Evolutionary conservation across 2,329 filamentous ascomycete genomes (phyloP).

Genomic region (Apiospora saccharicola): DNA sequence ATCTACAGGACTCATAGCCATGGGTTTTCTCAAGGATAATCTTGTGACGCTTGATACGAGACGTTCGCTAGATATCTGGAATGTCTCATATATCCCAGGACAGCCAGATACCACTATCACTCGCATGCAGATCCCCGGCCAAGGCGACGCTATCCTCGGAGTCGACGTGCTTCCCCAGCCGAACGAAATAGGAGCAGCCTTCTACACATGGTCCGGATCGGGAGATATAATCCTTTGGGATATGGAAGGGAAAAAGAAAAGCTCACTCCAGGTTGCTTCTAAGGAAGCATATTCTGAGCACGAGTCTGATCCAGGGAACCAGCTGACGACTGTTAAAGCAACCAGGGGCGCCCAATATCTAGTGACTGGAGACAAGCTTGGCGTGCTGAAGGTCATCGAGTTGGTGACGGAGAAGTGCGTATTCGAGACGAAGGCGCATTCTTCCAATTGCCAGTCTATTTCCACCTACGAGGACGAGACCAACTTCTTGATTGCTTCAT

Average conservation of each 20-base stretch:
- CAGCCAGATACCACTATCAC: constrained; percentile 47
- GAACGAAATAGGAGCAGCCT: constrained; percentile 71
- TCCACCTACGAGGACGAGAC: constrained; percentile 71
- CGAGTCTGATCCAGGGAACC: constrained; percentile 63
- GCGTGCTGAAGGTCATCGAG: constrained; percentile 78
- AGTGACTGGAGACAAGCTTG: constrained; percentile 85
- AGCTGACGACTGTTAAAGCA: constrained; percentile 66
- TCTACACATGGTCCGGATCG: constrained; percentile 87
- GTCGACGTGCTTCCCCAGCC: constrained; percentile 70
- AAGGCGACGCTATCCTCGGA: constrained; percentile 74
- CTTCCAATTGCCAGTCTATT: constrained; percentile 84
- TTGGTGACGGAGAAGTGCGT: constrained; percentile 65
- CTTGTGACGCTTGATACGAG: constrained; percentile 79
- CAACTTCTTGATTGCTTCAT: constrained; percentile 77
- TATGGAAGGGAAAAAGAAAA: constrained; percentile 71
- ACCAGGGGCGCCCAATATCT: constrained; percentile 71
- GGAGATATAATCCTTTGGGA: constrained; percentile 88
- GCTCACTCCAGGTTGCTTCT: constrained; percentile 71
- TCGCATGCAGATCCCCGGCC: constrained; percentile 66
- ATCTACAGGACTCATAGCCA: constrained; percentile 63
- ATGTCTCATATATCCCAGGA: constrained; percentile 52
- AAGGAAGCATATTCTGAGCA: constrained; percentile 64
- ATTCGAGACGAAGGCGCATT: constrained; percentile 84
- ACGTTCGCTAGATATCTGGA: constrained; percentile 76
- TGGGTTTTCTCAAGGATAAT: constrained; percentile 72